Percentiles rank a stretch among this genome's conserved stretches.
These are phyloP conservation scores for Camelina neglecta DNA, from an alignment of 345 rosid species.

Conservation along the genomic window DNA sequence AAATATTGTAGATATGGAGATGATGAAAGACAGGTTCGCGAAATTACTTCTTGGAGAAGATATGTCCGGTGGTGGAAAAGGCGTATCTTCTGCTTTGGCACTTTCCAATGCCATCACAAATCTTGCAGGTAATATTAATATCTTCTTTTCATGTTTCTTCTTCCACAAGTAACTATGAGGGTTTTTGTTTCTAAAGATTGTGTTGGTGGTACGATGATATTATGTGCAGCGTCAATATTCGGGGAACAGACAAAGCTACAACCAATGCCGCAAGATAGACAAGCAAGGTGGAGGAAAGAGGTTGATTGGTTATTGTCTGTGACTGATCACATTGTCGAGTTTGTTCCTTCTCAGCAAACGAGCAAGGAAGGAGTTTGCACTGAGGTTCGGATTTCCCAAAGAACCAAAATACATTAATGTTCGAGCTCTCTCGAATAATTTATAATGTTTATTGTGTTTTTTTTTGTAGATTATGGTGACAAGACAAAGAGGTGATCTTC, in stretches of 20 bases:
- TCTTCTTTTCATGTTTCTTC: constrained; percentile 10
- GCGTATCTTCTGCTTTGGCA: constrained; percentile 80
- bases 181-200: not conserved
- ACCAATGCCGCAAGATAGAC: constrained; percentile 80
- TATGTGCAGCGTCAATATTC: constrained; percentile 73
- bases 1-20: constrained; percentile 53
- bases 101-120: constrained; percentile 63
- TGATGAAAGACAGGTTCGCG: constrained; percentile 68
- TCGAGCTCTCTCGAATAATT: not conserved
- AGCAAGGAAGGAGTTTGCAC: constrained; percentile 69
- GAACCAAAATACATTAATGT: not conserved
- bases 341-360: constrained; percentile 81
- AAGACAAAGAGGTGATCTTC: constrained; percentile 82
- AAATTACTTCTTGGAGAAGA: constrained; percentile 79
- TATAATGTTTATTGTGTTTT: not conserved
- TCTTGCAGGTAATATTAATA: constrained; percentile 50
- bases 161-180: not conserved
- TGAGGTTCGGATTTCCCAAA: constrained; percentile 56
- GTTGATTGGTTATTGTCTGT: constrained; percentile 85
- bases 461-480: constrained; percentile 77
- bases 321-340: constrained; percentile 80
- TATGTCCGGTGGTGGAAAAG: constrained; percentile 86
- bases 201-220: not conserved
- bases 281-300: constrained; percentile 85
- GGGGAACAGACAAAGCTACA: constrained; percentile 77